phyloP scores from a whole-genome alignment of 805 yeast genomes.

The Candida ficus region DNA sequence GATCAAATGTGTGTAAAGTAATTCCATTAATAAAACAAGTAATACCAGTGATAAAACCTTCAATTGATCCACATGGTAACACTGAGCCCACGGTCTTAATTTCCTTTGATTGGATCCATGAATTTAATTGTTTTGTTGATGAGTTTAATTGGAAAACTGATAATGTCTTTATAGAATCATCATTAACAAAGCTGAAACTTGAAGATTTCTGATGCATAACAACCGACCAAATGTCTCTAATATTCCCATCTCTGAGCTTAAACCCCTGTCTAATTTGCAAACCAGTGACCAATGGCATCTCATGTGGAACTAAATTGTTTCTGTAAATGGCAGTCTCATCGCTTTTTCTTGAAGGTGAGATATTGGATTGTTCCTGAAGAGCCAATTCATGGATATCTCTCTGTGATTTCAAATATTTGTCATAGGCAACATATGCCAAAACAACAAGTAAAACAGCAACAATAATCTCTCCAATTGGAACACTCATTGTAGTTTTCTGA shows the following conservation, averaged over 20 bases:
- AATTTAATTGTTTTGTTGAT: conserved; percentile 22
- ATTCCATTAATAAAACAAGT: conserved; percentile 41
- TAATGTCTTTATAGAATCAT: conserved; percentile 11
- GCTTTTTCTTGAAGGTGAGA: conserved; percentile 56
- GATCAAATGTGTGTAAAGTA: conserved; percentile 36
- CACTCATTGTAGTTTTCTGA: too few relatives aligned
- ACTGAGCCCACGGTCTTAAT: conserved; percentile 26
- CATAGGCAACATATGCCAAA: conserved; percentile 37
- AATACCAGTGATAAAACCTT: conserved; percentile 34
- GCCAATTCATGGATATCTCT: conserved; percentile 57
- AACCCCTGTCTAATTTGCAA: conserved; percentile 60
- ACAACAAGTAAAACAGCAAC: conserved; percentile 24
- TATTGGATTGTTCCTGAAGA: conserved; percentile 57
- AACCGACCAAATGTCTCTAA: conserved; percentile 69
- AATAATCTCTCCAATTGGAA: neutral
- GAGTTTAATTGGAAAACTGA: conserved; percentile 26
- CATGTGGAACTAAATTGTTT: conserved; percentile 69
- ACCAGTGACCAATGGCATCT: conserved; percentile 64
- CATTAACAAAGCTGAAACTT: conserved; percentile 23
- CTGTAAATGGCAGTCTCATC: conserved; percentile 75
- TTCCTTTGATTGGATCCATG: conserved; percentile 16
- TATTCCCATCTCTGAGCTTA: conserved; percentile 66
- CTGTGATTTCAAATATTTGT: conserved; percentile 25
- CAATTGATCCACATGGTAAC: conserved; percentile 25
- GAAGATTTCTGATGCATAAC: conserved; percentile 29